Evolutionary conservation across 148 eudicot species (phyloP), one percentile per base, ranked within the genome.

Genomic region (Vaccinium corymbosum): DNA sequence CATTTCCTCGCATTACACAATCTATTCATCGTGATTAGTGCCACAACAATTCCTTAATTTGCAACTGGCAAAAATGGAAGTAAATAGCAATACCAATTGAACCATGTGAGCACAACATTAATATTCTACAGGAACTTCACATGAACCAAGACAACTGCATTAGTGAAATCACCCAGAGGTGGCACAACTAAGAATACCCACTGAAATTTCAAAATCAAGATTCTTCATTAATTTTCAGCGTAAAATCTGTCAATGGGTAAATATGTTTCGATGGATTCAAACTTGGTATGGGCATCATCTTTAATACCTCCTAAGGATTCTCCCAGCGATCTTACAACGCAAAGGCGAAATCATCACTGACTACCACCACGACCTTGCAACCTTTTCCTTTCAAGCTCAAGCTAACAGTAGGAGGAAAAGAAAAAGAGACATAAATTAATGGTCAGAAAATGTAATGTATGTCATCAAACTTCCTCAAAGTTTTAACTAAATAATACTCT

Each of bases 341-440:
- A 57, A 32, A 56, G 19, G 76, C n/a, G 17, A 84, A 55, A 70
- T 29, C 70, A 79, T 92, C 86, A 86, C 78, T 89, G 86, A 84
- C 89, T 86, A 80, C 82, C 57, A 66, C 90, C 90, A 61, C 94
- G 93, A 82, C 88, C 25, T 84, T 88, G 94, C 84, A 94, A 82
- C 89, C 95, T 93, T 90, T 90, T 95, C 90, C 97, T 92, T 84
- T 94, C 95, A 50, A 89, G 80, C 79, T 94, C 98, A 32, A 95
- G 96, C 97, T 95, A 56, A 84, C 27, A 71, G 29, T 38, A 66
- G 75, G 38, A 76, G 70, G 73, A 79, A 74, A 22, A 68, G 20
- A 1, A 32, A 68, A 82, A 38, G 29, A 56, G 68, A 80, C 16
- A 61, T 4, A 42, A 83, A 48, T 4, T 51, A 56, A 59, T 25